Evolutionary conservation across 495 filamentous ascomycete genomes (phyloP).

Genomic region (Saxophila tyrrhenica): DNA sequence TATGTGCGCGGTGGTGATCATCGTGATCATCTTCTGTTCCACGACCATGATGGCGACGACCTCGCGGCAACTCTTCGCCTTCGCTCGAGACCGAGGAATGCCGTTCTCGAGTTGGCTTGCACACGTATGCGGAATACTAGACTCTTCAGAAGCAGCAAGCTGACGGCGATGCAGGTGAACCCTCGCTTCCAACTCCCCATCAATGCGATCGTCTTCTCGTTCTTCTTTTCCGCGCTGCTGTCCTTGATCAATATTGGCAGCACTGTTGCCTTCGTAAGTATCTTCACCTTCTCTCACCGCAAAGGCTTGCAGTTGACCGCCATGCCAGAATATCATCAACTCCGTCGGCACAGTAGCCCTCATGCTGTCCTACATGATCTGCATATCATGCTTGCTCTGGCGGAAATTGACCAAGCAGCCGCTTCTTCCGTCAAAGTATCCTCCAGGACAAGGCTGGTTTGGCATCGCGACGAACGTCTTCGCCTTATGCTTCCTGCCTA

Average conservation of each 20-base stretch:
- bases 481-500: background rate
- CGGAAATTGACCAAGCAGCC: background rate
- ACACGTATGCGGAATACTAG: background rate
- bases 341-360: background rate
- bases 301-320: too few species aligned
- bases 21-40: background rate
- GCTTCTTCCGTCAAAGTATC: background rate
- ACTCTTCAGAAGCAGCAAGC: background rate
- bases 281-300: too few species aligned
- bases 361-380: background rate
- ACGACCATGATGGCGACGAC: background rate
- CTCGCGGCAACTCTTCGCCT: background rate
- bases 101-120: background rate
- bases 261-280: background rate
- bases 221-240: background rate
- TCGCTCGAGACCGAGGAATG: background rate
- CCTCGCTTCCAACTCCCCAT: background rate
- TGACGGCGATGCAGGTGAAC: background rate
- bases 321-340: constrained; percentile 2
- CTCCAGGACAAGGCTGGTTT: background rate
- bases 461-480: background rate
- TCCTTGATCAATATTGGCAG: background rate
- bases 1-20: background rate
- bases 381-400: background rate
- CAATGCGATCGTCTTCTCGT: background rate